Base-by-base conservation (phyloP, 441 rosid genomes). In the Bocquillonia castaneifolia region DNA sequence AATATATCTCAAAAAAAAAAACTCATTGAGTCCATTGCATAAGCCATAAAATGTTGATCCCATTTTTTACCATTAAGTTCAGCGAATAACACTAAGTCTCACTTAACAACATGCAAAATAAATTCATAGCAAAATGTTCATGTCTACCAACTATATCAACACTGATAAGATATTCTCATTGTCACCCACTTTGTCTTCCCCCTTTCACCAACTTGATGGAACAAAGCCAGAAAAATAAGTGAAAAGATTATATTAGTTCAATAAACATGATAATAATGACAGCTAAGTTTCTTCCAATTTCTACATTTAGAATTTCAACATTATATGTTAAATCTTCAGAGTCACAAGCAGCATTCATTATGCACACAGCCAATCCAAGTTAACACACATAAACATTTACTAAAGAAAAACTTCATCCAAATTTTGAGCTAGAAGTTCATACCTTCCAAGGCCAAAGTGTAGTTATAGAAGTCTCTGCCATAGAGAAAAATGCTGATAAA, bases 381-480 rank as follows among this genome's bases (percentile, higher is more conserved):
- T 25, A 14, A 36, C 18, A 56, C 39, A 1, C 39, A 63, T 13
- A 37, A 47, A 13, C 6, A 28, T 23, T 50, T 20, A 31, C 23
- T 36, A 39, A 39, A 31, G 3, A n/a, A 52, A 25, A 62, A 67
- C 31, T 40, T 59, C 25, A 37, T 31, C 47, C 18, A 70, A 62
- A 7, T 55, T 22, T 59, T 23, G 42, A 56, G 59, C 58, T 52
- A 70, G 14, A 68, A 66, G 28, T 22, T 59, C 70, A 77, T 81
- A 94, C 99, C 99, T 94, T 94, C 99, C 99, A 94, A 0, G 99
- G 99, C 97, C 98, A 94, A 44, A 94, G 74, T 6, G 96, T 94
- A 26, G 99, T 94, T 51, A 94, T 94, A 42, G 99, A 84, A 54
- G 99, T 94, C 88, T 94, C 99, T 12, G 99, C 98, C 99, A 94